Conservation (phyloP, 805 yeast species). For the Lipomyces kockii region DNA sequence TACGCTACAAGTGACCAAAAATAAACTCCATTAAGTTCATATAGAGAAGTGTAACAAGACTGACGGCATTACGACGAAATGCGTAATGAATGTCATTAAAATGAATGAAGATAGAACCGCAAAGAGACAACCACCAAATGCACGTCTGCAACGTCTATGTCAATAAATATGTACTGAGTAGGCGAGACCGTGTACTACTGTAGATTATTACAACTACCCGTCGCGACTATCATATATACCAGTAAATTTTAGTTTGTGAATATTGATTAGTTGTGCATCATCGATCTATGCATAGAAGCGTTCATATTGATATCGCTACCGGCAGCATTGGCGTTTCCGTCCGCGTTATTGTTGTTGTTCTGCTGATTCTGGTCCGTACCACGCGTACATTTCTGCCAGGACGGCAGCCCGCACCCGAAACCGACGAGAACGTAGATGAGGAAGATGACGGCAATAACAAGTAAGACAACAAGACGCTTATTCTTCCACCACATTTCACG, state of each 20-base stretch:
- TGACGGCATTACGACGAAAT: background rate
- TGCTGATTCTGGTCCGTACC: slow-evolving; percentile 17
- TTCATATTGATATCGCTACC: too few species aligned
- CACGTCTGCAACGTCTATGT: background rate
- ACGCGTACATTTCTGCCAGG: slow-evolving; percentile 35
- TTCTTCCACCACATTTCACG: slow-evolving; percentile 64
- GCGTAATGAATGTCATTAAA: background rate
- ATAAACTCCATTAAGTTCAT: background rate
- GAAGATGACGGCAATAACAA: slow-evolving; percentile 31
- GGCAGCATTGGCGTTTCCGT: slow-evolving; percentile 6
- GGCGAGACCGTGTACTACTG: too few species aligned
- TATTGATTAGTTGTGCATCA: too few species aligned
- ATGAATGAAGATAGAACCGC: background rate
- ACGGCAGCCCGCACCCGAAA: slow-evolving; percentile 37
- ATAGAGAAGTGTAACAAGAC: background rate
- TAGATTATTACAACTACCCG: too few species aligned
- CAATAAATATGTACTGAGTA: too few species aligned
- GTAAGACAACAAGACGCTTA: slow-evolving; percentile 26
- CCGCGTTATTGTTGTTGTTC: slow-evolving; percentile 12
- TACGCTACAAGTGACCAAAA: background rate
- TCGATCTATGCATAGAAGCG: too few species aligned
- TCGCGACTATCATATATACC: too few species aligned
- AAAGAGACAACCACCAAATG: background rate
- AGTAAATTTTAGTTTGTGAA: too few species aligned
- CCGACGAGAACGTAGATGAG: slow-evolving; percentile 36